Evolutionary conservation across 257 asterid genomes (phyloP).

Genomic region (Schizonepeta tenuifolia): DNA sequence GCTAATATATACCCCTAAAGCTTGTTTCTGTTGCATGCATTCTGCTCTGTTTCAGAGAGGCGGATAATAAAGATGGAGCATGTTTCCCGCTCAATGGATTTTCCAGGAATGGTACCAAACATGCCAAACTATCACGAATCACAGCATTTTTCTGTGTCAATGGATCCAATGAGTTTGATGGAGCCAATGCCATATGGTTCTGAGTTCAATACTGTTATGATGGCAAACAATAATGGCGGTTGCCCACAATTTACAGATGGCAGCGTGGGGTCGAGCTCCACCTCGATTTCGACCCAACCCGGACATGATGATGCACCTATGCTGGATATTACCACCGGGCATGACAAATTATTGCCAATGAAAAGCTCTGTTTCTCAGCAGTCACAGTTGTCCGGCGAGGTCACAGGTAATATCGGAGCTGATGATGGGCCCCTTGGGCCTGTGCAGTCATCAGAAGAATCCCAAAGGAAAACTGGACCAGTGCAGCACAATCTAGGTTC

Average conservation of each 20-base stretch:
- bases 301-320: conserved; percentile 30
- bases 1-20: background rate
- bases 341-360: conserved; percentile 47
- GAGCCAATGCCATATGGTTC: conserved; percentile 42
- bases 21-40: background rate
- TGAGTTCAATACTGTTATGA: conserved; percentile 34
- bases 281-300: conserved; percentile 39
- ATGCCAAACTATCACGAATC: conserved; percentile 38
- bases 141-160: conserved; percentile 38
- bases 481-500: conserved; percentile 46
- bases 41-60: conserved; percentile 43
- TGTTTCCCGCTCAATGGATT: conserved; percentile 46
- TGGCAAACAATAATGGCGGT: conserved; percentile 32
- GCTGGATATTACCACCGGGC: conserved; percentile 37
- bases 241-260: conserved; percentile 36
- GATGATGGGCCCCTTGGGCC: conserved; percentile 35
- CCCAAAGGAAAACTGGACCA: conserved; percentile 44
- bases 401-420: conserved; percentile 43
- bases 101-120: conserved; percentile 43
- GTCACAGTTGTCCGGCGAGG: conserved; percentile 47
- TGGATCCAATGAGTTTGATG: conserved; percentile 36
- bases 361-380: conserved; percentile 67
- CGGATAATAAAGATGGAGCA: conserved; percentile 64
- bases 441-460: conserved; percentile 40
- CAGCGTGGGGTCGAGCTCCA: conserved; percentile 36